Evolutionary conservation across 2,329 filamentous ascomycete species (phyloP).

Genomic region (Alternaria conjuncta): DNA sequence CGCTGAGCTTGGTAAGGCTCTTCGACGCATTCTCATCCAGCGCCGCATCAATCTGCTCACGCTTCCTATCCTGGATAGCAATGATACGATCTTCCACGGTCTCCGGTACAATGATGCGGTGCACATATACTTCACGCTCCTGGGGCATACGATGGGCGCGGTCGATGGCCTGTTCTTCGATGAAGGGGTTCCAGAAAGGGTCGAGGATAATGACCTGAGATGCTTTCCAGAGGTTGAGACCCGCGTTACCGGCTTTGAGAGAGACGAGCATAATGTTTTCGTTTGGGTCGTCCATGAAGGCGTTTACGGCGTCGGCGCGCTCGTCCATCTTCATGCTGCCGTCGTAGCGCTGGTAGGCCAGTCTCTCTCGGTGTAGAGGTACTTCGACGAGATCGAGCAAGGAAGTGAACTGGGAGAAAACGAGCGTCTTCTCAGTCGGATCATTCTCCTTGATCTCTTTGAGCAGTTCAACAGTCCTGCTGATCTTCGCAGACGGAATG

Average conservation of each 20-base stretch:
- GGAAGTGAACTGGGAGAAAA: slow-evolving; percentile 83
- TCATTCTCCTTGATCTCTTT: slow-evolving; percentile 55
- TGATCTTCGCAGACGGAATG: slow-evolving; percentile 77
- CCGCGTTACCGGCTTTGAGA: slow-evolving; percentile 81
- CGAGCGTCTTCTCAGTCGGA: slow-evolving; percentile 74
- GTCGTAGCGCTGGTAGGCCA: slow-evolving; percentile 74
- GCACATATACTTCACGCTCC: slow-evolving; percentile 73
- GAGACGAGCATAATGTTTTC: slow-evolving; percentile 77
- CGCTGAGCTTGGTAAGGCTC: slow-evolving; percentile 69
- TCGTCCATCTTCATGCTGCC: slow-evolving; percentile 73
- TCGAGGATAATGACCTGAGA: slow-evolving; percentile 89
- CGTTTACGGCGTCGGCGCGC: slow-evolving; percentile 70
- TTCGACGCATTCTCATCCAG: slow-evolving; percentile 76
- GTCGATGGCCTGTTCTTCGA: slow-evolving; percentile 91
- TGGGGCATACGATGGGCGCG: slow-evolving; percentile 90
- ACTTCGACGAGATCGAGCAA: slow-evolving; percentile 79
- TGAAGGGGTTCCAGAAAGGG: slow-evolving; percentile 93
- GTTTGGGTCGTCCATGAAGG: slow-evolving; percentile 68
- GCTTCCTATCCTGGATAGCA: slow-evolving; percentile 78
- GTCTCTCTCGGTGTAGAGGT: slow-evolving; percentile 65
- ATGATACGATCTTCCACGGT: slow-evolving; percentile 91
- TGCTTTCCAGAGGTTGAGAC: slow-evolving; percentile 83
- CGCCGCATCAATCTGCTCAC: slow-evolving; percentile 76
- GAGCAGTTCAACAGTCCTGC: slow-evolving; percentile 71
- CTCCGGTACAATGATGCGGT: slow-evolving; percentile 75